phyloP scores from a whole-genome alignment of 306 rosid species.

The Pterocarpus macrocarpus region DNA sequence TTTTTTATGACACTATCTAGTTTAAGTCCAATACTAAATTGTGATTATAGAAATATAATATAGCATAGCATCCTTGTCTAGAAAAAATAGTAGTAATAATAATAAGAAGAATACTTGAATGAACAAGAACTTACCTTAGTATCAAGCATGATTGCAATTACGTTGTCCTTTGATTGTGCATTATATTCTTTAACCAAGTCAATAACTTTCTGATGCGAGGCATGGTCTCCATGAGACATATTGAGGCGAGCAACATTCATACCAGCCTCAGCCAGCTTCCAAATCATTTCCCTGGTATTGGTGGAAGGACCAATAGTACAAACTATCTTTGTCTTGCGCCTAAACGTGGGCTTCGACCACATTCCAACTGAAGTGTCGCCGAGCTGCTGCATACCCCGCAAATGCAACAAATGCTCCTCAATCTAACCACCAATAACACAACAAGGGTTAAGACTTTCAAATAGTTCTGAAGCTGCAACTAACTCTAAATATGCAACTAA shows the following conservation, averaged over 20 bases:
- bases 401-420: conserved; percentile 64
- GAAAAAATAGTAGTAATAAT: background rate
- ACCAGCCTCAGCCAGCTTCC: conserved; percentile 95
- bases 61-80: background rate
- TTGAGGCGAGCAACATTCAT: conserved; percentile 93
- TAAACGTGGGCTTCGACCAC: conserved; percentile 86
- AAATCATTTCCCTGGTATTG: conserved; percentile 86
- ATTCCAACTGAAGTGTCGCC: conserved; percentile 65
- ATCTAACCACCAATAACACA: conserved; percentile 51
- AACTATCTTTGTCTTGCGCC: conserved; percentile 93
- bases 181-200: conserved; percentile 94
- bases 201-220: conserved; percentile 91
- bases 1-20: background rate
- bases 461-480: background rate
- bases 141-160: conserved; percentile 90
- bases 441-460: conserved; percentile 5
- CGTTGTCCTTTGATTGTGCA: conserved; percentile 72
- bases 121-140: conserved; percentile 69
- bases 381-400: conserved; percentile 60
- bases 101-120: background rate
- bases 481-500: background rate
- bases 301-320: conserved; percentile 94
- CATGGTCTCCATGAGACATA: conserved; percentile 97
- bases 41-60: background rate
- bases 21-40: background rate